Evolutionary conservation across 352 stramenopile species (phyloP).

Genomic region (Phytophthora cryptogea): DNA sequence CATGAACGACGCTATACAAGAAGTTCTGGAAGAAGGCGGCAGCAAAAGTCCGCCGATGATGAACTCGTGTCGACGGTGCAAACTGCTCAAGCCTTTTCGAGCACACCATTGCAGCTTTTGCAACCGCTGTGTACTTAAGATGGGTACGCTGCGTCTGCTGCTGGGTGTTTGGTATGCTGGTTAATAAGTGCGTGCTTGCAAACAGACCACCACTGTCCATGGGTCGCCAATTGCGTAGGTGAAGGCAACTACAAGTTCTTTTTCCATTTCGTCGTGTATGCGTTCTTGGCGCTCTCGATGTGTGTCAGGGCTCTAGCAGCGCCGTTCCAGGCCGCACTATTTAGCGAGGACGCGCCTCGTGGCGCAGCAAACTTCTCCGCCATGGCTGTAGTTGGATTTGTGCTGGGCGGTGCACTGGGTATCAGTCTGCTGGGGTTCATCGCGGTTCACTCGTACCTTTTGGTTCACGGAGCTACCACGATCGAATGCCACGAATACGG

Average conservation of each 20-base stretch:
- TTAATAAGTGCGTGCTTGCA: constrained; percentile 6
- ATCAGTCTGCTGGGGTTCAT: constrained; percentile 79
- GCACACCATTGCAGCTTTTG: constrained; percentile 89
- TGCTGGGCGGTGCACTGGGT: constrained; percentile 68
- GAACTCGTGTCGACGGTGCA: constrained; percentile 63
- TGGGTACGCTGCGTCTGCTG: constrained; percentile 51
- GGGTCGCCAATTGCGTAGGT: constrained; percentile 90
- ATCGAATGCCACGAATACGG: constrained; percentile 84
- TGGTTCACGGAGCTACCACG: constrained; percentile 70
- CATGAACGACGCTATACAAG: constrained; percentile 62
- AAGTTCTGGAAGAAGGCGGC: constrained; percentile 57
- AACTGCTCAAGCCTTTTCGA: constrained; percentile 75
- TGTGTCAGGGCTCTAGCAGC: constrained; percentile 56
- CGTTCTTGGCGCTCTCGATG: constrained; percentile 67
- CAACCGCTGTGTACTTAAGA: constrained; percentile 84
- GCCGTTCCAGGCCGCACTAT: constrained; percentile 48
- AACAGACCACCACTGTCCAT: constrained; percentile 98
- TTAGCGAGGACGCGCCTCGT: constrained; percentile 23
- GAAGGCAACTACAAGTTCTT: constrained; percentile 90
- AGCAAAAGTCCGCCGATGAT: constrained; percentile 23
- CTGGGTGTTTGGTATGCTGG: not conserved
- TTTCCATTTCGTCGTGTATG: constrained; percentile 84
- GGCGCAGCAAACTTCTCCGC: constrained; percentile 40
- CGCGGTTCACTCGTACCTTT: constrained; percentile 69
- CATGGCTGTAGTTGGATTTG: constrained; percentile 65